Base-by-base conservation (phyloP, 305 asterid genomes). In the Plantago lanceolata region DNA sequence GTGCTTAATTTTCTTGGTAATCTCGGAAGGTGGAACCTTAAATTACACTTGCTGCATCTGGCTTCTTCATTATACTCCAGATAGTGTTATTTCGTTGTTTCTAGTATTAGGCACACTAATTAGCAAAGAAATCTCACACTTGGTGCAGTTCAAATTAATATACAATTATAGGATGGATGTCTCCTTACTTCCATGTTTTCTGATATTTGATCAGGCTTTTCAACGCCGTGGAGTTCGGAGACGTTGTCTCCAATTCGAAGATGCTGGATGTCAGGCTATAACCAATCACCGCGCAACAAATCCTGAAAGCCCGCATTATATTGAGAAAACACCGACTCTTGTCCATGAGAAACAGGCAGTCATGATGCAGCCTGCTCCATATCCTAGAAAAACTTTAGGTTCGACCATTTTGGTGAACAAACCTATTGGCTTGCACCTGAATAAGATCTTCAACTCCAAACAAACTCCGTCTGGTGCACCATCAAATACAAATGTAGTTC, bases 341-440 rank as follows among this genome's bases (percentile, higher is more conserved):
- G 57, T 59, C 76, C 61, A 63, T 53, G 59, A 57, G 68, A 73
- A 68, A 65, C 72, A 71, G 65, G 75, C 64, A 17, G 81, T 63
- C 61, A 44, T 57, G 40, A 35, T 66, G 48, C 85, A 65, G 65
- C 66, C 74, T 33, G 14, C 24, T 20, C 58, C 68, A 58, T 65
- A 73, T 63, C 71, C 84, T 66, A 75, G 51, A 66, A 71, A 72
- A 56, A 71, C 55, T 67, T 52, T 59, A 45, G 57, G 55, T 49
- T 70, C 73, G 19, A 43, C 48, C 28, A 50, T 26, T 55, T 35
- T 37, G 60, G 68, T 66, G 68, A 78, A 84, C 71, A 88, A 74
- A 77, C 86, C 82, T 45, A 76, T 82, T 65, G 96, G 94, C 71
- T 82, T 86, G 81, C 94, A 89, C 75, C 81, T 89, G 65, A 89